A percentile compares a stretch with the other conserved stretches of the same genome.
Conservation (phyloP, 1,139 yeast species). For the Suhomyces yuchorum region DNA sequence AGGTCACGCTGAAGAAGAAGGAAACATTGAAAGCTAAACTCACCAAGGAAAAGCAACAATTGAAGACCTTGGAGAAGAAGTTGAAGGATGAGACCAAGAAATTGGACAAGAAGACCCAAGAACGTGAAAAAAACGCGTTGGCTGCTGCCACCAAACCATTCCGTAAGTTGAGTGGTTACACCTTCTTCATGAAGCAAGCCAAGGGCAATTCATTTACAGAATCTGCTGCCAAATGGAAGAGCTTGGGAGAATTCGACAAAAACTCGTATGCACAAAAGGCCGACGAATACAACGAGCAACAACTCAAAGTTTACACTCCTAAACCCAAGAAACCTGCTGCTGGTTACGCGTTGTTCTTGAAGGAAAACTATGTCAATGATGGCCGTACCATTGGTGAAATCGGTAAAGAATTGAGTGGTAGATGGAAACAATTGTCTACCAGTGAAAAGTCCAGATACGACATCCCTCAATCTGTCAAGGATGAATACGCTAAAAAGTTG, state of each 20-base stretch:
- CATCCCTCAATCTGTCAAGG: conserved; percentile 23
- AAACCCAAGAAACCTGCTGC: conserved; percentile 38
- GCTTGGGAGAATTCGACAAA: conserved; percentile 31
- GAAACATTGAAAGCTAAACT: conserved; percentile 19
- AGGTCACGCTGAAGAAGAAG: conserved; percentile 16
- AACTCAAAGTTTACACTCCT: conserved; percentile 30
- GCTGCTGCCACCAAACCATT: conserved; percentile 31
- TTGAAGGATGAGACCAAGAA: conserved; percentile 22
- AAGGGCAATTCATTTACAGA: conserved; percentile 20
- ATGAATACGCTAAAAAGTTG: conserved; percentile 23
- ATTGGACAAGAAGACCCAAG: conserved; percentile 18
- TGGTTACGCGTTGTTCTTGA: conserved; percentile 35
- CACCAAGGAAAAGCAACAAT: conserved; percentile 28
- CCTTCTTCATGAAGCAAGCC: conserved; percentile 31
- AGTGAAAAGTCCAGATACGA: conserved; percentile 34
- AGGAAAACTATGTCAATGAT: conserved; percentile 29
- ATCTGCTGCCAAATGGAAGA: conserved; percentile 27
- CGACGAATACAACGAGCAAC: conserved; percentile 31
- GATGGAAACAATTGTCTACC: conserved; percentile 35
- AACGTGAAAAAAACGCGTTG: conserved; percentile 20
- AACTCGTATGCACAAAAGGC: conserved; percentile 28
- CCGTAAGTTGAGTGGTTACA: conserved; percentile 32
- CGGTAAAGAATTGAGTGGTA: conserved; percentile 28
- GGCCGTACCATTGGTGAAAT: conserved; percentile 30
- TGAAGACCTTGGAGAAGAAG: conserved; percentile 24